Conservation (phyloP, 1,284 basidiomycete genomes). For the Puccinia triticina region DNA sequence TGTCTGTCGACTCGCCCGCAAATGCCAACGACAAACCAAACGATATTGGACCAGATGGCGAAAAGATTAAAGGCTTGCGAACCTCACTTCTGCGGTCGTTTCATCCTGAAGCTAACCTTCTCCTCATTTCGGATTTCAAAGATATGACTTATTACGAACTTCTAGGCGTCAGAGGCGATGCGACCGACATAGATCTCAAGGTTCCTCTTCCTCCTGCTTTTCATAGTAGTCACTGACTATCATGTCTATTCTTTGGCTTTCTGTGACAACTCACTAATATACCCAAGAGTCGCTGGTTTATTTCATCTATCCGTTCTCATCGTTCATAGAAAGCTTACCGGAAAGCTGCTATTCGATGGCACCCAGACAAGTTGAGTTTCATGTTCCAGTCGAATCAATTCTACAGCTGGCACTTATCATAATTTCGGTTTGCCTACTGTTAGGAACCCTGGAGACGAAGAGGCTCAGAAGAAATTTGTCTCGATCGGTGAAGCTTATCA, state of each 20-base stretch:
- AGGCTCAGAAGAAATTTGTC: constrained; percentile 50
- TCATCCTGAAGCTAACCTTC: background rate
- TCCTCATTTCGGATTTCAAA: background rate
- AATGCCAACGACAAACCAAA: constrained; percentile 21
- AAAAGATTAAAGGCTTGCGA: constrained; percentile 49
- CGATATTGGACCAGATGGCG: constrained; percentile 51
- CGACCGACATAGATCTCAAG: constrained; percentile 60
- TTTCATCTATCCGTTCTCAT: background rate
- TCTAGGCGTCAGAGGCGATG: constrained; percentile 58
- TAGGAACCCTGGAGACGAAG: constrained; percentile 47
- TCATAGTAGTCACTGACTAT: background rate
- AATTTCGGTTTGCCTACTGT: background rate
- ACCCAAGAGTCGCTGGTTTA: background rate
- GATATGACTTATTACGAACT: constrained; percentile 49
- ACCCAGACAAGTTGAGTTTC: constrained; percentile 56
- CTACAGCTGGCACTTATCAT: background rate
- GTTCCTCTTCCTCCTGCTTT: constrained; percentile 9
- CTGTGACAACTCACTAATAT: background rate
- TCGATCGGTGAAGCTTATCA: constrained; percentile 51
- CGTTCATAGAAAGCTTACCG: constrained; percentile 58
- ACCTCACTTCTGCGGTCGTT: no score
- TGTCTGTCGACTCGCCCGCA: constrained; percentile 6
- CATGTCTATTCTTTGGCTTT: background rate
- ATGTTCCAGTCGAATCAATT: background rate
- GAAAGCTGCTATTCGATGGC: constrained; percentile 60